Base-by-base conservation (phyloP, 352 stramenopile species). In the Pythium folliculosum region DNA sequence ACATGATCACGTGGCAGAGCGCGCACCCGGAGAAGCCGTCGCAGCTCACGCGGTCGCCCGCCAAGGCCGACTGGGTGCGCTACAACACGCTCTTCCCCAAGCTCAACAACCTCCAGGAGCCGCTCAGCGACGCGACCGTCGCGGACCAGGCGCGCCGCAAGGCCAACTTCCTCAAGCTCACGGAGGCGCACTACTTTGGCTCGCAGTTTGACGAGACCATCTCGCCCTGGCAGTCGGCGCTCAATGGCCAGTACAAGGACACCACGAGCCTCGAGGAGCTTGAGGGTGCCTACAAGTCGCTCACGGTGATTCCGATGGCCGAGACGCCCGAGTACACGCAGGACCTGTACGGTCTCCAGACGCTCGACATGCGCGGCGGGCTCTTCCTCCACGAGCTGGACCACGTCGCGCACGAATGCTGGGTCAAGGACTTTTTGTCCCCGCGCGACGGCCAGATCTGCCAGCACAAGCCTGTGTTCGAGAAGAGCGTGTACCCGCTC, bases 301-400 rank as follows among this genome's bases (percentile, higher is more conserved):
- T 89, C n/a, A 71, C 64, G 3, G 47, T 86, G 0, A 52, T 86
- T 17, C 54, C 77, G 16, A 78, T 78, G 69, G 72, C 56, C 30
- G 58, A 81, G 17, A 78, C 78, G 30, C 22, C 51, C 5, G 78
- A 86, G 64, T 84, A 84, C 68, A 51, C 35, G 8, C 23, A 66
- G 3, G 78, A 86, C 61, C 62, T 64, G 40, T 86, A 79, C 38
- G 73, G 78, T 7, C 53, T 82, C 23, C 32, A 65, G 30, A 77
- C 72, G 48, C 55, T 84, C 21, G 69, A 83, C 40, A 50, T 67
- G 23, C 71, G 69, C 23, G 60, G 70, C 1, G 60, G 56, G 0
- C 54, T 84, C 2, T 70, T 77, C 47, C 30, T 80, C 8, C 69
- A 77, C 37, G 40, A 44, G 14, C 52, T 77, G 0, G 59, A 70